Evolutionary conservation across 2,329 filamentous ascomycete genomes (phyloP).

Genomic region (Verticillium isaacii): DNA sequence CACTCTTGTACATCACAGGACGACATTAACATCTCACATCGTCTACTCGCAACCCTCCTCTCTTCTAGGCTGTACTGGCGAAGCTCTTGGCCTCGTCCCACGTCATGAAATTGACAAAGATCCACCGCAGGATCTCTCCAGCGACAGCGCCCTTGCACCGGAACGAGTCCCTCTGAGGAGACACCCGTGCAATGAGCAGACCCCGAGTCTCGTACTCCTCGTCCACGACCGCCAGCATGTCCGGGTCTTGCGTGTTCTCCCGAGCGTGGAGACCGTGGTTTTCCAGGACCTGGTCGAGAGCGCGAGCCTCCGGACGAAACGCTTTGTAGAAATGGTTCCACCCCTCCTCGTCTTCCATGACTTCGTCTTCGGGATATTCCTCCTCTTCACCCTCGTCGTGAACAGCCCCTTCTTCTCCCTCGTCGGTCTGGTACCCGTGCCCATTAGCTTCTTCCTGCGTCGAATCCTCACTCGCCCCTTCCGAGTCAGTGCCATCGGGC

Average conservation of each 20-base stretch:
- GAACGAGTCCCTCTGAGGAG: slow-evolving; percentile 1
- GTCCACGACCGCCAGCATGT: slow-evolving; percentile 2
- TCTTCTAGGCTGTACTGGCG: not conserved
- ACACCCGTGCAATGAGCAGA: not conserved
- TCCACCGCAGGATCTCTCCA: slow-evolving; percentile 5
- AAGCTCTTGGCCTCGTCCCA: slow-evolving; percentile 4
- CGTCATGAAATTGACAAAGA: slow-evolving; percentile 3
- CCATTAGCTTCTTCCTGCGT: too few species aligned
- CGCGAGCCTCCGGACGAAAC: not conserved
- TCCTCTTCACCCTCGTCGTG: too few species aligned
- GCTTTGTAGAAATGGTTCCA: not conserved
- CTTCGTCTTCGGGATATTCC: too few species aligned
- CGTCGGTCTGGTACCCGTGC: too few species aligned
- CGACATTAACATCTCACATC: too few species aligned
- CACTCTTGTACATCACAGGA: too few species aligned
- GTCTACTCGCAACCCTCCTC: too few species aligned
- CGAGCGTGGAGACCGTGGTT: not conserved
- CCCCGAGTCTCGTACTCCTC: slow-evolving; percentile 2
- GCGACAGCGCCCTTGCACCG: slow-evolving; percentile 4
- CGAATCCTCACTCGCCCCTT: too few species aligned
- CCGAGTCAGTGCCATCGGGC: not conserved
- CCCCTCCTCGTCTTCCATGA: not conserved
- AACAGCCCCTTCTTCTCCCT: too few species aligned
- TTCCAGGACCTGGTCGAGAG: not conserved
- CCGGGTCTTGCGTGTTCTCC: not conserved